phyloP scores from a whole-genome alignment of 148 eudicot species.

The Camellia sinensis region DNA sequence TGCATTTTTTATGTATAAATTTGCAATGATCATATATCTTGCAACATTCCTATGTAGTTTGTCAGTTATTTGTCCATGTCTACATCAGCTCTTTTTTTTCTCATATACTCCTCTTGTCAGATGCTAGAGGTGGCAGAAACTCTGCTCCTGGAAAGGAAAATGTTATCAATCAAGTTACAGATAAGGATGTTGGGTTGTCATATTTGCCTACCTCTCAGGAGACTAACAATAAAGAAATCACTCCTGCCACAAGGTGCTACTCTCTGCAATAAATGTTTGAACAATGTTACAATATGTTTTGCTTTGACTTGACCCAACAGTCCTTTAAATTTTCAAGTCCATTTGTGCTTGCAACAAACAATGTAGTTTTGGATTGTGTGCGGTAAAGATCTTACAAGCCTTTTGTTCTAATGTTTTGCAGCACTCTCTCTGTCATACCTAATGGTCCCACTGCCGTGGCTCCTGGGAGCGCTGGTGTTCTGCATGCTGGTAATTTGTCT shows the following conservation, averaged over 20 bases:
- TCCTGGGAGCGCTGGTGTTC: slow-evolving; percentile 36
- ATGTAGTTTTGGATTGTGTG: neutral
- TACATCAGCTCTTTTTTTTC: neutral
- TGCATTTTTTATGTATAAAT: neutral
- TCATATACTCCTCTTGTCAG: slow-evolving; percentile 29
- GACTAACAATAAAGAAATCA: slow-evolving; percentile 29
- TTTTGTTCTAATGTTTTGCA: slow-evolving; percentile 37
- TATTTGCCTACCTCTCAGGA: slow-evolving; percentile 41
- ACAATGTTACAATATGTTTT: neutral
- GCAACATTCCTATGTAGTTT: neutral
- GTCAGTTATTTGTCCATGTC: neutral
- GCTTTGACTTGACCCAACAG: neutral
- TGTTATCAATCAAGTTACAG: slow-evolving; percentile 42
- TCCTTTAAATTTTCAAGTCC: neutral
- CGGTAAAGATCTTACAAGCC: neutral
- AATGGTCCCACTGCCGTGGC: slow-evolving; percentile 44
- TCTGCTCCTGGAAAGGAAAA: slow-evolving; percentile 49
- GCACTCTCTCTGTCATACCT: slow-evolving; percentile 37
- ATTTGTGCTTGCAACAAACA: slow-evolving; percentile 6
- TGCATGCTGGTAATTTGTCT: slow-evolving; percentile 24
- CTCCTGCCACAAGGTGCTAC: slow-evolving; percentile 47
- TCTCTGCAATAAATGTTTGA: neutral
- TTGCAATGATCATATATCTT: neutral
- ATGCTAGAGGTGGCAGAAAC: slow-evolving; percentile 51
- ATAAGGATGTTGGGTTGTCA: slow-evolving; percentile 24